Evolutionary conservation across 2,329 filamentous ascomycete species (phyloP), one percentile per base, ranked within the genome.

Genomic region (Lachnellula subtilissima): DNA sequence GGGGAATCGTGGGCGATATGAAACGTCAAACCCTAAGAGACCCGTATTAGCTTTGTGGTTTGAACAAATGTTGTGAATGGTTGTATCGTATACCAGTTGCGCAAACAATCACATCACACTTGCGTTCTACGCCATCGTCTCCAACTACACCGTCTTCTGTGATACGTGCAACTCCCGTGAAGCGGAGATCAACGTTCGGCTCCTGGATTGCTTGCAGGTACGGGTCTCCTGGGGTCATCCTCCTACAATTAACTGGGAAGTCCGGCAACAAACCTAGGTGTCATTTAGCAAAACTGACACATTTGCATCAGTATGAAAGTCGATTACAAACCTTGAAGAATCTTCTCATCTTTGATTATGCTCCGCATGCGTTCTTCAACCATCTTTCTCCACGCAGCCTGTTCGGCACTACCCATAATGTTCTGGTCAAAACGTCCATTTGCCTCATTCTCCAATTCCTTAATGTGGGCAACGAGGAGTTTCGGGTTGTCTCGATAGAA

Each of bases 321-420:
- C 28, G 9, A 32, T 32, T 32, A 9, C 9, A 28, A 9, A 32
- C 62, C 62, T 25, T 78, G 65, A 3, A 79, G 64, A 23, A 80
- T 68, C 11, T 77, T 68, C 57, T 79, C 70, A 56, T 81, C 77
- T 58, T 77, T 79, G 64, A 82, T 78, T 52, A 72, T 73, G 57
- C 80, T 75, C 12, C 69, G 71, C 77, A 80, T 81, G 14, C 76
- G 70, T 4, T 68, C 64, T 23, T 63, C 64, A 55, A 78, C 75
- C 5, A 71, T 43, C 45, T 72, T 62, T 56, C 75, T 71, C 1
- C 67, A 71, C 15, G 58, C 58, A 12, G 70, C 70, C 57, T 81
- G 78, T 7, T 53, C 65, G 54, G 74, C 68, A 5, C 71, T 72
- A 4, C 68, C 73, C 1, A 68, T 66, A 61, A 78, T 79, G 59